A percentile compares a stretch with the other conserved stretches of the same genome.
phyloP scores from a whole-genome alignment of 805 yeast genomes.

The Allodekkera sacchari region DNA sequence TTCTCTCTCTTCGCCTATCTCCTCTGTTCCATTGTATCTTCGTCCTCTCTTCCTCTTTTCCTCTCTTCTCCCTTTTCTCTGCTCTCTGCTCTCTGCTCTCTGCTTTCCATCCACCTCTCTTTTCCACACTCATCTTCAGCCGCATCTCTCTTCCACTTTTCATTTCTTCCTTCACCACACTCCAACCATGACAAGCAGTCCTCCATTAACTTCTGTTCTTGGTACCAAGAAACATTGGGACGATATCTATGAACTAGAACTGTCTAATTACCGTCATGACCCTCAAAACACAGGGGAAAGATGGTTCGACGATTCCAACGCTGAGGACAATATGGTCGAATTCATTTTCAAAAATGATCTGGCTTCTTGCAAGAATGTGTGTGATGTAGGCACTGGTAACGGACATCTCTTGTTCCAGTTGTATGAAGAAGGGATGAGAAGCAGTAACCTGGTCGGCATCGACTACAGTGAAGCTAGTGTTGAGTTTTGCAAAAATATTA shows the following conservation, averaged over 20 bases:
- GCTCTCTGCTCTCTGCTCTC: no score
- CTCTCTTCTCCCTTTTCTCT: no score
- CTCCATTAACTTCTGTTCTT: constrained; percentile 47
- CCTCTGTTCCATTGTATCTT: no score
- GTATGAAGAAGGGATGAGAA: constrained; percentile 41
- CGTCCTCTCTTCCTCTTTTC: no score
- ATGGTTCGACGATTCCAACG: constrained; percentile 95
- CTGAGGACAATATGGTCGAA: constrained; percentile 76
- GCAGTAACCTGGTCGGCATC: constrained; percentile 58
- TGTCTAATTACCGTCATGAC: constrained; percentile 60
- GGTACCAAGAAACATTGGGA: constrained; percentile 94
- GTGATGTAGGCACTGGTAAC: constrained; percentile 94
- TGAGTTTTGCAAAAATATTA: constrained; percentile 59
- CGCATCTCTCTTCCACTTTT: no score
- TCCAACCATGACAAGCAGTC: constrained; percentile 1
- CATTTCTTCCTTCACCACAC: background rate
- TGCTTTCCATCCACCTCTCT: no score
- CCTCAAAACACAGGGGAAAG: constrained; percentile 87
- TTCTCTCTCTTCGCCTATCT: no score
- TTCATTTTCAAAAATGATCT: constrained; percentile 53
- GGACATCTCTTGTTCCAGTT: constrained; percentile 80
- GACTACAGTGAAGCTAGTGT: constrained; percentile 85
- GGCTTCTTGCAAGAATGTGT: constrained; percentile 29
- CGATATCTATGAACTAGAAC: constrained; percentile 69
- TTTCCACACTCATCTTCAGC: no score